Base-by-base conservation (phyloP, 2,329 filamentous ascomycete genomes). In the Aureobasidium pullulans region DNA sequence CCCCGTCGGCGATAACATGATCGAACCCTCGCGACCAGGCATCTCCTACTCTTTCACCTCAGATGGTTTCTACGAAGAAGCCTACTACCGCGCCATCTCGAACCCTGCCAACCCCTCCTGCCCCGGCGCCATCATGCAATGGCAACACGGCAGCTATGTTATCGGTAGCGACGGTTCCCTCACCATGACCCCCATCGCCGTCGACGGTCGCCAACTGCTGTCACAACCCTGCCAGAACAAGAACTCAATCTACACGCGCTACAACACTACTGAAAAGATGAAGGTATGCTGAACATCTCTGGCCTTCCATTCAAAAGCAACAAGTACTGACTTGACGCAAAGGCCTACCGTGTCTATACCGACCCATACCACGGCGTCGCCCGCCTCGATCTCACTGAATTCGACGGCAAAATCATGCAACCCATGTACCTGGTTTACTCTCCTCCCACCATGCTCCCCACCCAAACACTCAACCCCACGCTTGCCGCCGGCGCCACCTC, bases 11-110 rank as follows among this genome's bases (percentile, higher is more conserved):
- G 87, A 89, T 66, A 76, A 76, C 63, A 77, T 90, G 62, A 81
- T 83, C 64, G 87, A 90, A 71, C 87, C 87, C 15, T 75, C 73
- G 7, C 77, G 83, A 62, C 82, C 86, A 0, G 87, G 87, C 28
- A 87, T 88, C 64, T 88, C 86, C 15, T 90, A 88, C 74, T 89
- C 87, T 10, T 90, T 90, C 72, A 85, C 84, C 4, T 76, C 73
- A 42, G 83, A 88, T 68, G 86, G 86, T 23, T 78, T 79, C 71
- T 90, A 80, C 68, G 87, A 90, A 72, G 80, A 84, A 66, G 85
- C 87, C 13, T 84, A 86, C 70, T 90, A 88, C 71, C 79, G 86
- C 63, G 85, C 85, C 9, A 73, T 88, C 66, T 73, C 86, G 49
- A 88, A 89, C 69, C 59, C 50, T 16, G 23, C 59, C 60, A 34